These are phyloP conservation scores for Xerocomellus dryophilus DNA, from an alignment of 768 basidiomycete species.

Conservation along the genomic window DNA sequence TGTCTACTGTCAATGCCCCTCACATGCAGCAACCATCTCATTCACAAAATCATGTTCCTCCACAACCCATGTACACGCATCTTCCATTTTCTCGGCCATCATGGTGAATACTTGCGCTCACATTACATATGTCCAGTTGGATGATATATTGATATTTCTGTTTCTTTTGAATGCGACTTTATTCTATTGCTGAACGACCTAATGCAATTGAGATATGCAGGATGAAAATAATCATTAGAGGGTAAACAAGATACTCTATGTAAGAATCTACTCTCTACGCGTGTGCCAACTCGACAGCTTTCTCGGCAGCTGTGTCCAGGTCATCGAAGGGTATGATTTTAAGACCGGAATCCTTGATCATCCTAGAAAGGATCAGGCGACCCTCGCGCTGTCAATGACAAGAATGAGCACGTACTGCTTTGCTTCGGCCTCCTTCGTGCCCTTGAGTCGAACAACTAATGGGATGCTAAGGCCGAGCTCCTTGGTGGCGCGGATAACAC, in stretches of 20 bases:
- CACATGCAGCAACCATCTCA: conserved; percentile 39
- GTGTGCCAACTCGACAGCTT: conserved; percentile 67
- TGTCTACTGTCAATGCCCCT: conserved; percentile 31
- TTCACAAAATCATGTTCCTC: conserved; percentile 24
- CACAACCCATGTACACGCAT: conserved; percentile 32
- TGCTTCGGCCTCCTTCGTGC: conserved; percentile 94
- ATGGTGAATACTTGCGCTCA: conserved; percentile 26
- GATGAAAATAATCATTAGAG: conserved; percentile 12
- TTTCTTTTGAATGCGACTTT: conserved; percentile 25
- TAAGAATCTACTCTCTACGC: conserved; percentile 36
- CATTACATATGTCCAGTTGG: conserved; percentile 17
- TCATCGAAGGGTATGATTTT: conserved; percentile 93
- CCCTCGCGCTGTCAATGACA: not conserved
- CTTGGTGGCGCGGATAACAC: conserved; percentile 96
- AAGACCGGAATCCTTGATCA: conserved; percentile 90
- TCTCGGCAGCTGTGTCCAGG: conserved; percentile 86
- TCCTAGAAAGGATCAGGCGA: conserved; percentile 46
- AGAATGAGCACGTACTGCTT: conserved; percentile 65
- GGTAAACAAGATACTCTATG: conserved; percentile 19
- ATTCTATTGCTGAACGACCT: conserved; percentile 9
- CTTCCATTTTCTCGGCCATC: conserved; percentile 29
- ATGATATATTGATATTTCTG: conserved; percentile 36
- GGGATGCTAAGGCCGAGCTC: conserved; percentile 85
- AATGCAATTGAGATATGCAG: not conserved
- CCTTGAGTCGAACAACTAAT: conserved; percentile 91